Percentiles rank a stretch among this genome's conserved stretches.
phyloP scores from a whole-genome alignment of 2,329 filamentous ascomycete genomes.

The Diplodia mutila region DNA sequence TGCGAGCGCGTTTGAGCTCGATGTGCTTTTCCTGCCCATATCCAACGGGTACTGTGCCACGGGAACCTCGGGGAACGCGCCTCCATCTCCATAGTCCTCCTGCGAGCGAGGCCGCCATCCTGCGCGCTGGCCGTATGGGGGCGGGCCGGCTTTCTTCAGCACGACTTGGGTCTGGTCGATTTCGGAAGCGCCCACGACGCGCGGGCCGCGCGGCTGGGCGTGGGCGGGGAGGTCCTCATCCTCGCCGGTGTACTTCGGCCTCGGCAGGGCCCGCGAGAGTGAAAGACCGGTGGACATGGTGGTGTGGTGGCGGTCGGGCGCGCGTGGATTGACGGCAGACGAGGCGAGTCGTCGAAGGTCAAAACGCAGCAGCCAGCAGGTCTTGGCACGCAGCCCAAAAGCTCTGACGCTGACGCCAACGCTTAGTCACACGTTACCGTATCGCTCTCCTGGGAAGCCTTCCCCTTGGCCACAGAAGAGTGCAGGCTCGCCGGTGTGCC shows the following conservation, averaged over 20 bases:
- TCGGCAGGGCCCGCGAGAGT: constrained; percentile 79
- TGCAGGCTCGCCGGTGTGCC: not conserved
- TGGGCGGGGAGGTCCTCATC: constrained; percentile 77
- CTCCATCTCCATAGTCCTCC: constrained; percentile 95
- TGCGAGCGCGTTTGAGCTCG: constrained; percentile 83
- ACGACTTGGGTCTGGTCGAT: constrained; percentile 83
- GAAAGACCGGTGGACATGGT: constrained; percentile 58
- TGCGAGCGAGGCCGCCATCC: constrained; percentile 88
- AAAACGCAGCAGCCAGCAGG: not conserved
- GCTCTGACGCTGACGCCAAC: not conserved
- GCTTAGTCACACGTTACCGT: constrained; percentile 13
- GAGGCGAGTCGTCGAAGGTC: constrained; percentile 16
- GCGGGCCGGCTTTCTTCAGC: constrained; percentile 73
- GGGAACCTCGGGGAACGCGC: constrained; percentile 91
- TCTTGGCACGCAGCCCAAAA: not conserved
- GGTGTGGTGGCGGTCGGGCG: constrained; percentile 23
- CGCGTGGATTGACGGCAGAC: constrained; percentile 4
- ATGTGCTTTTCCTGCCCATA: constrained; percentile 78
- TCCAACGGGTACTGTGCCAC: constrained; percentile 95
- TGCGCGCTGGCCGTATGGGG: constrained; percentile 81
- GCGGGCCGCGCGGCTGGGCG: constrained; percentile 75
- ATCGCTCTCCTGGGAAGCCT: not conserved
- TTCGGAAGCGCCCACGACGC: constrained; percentile 78
- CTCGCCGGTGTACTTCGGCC: constrained; percentile 88
- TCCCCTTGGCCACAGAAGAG: not conserved